Evolutionary conservation across 2,329 filamentous ascomycete species (phyloP), one percentile per base, ranked within the genome.

Genomic region (Penicillium sp.): DNA sequence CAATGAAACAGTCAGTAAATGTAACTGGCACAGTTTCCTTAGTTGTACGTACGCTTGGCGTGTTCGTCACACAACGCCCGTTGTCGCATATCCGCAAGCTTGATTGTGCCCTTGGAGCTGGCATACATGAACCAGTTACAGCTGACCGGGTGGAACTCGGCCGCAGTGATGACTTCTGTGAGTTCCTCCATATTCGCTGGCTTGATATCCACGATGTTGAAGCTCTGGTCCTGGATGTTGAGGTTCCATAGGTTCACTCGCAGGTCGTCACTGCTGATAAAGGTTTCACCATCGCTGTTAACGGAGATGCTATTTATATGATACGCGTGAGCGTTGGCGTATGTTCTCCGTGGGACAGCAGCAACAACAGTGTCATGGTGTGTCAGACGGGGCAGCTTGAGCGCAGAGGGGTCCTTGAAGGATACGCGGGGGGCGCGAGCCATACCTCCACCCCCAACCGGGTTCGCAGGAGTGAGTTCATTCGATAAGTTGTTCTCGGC

Each of bases 121-220:
- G 94, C 94, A 75, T 97, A 99, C 93, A 99, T 99, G 80, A 99
- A 97, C 92, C 91, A 96, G 78, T 99, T 97, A 83, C 94, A 99
- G 81, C 92, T 96, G 70, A 88, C 82, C 6, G 94, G 94, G 72
- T 99, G 94, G 71, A 99, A 99, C 72, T 99, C 94, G 53, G 94
- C 94, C 41, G 94, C 94, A 13, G 94, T 99, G 72, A 99, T 97
- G 67, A 99, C 94, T 76, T 99, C 94, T 0, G 94, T 99, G 64
- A 99, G 82, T 80, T 99, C 94, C 78, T 99, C 94, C 94, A 99
- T 99, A 76, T 99, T 99, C 40, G 94, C 94, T 9, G 94, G 94
- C 78, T 99, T 99, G 82, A 99, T 99, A 75, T 99, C 94, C 61
- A 99, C 94, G 73, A 99, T 99, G 79, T 99, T 99, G 84, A 99